Base-by-base conservation (phyloP, 139 green algal genomes). In the Chlamydomonas sp. region DNA sequence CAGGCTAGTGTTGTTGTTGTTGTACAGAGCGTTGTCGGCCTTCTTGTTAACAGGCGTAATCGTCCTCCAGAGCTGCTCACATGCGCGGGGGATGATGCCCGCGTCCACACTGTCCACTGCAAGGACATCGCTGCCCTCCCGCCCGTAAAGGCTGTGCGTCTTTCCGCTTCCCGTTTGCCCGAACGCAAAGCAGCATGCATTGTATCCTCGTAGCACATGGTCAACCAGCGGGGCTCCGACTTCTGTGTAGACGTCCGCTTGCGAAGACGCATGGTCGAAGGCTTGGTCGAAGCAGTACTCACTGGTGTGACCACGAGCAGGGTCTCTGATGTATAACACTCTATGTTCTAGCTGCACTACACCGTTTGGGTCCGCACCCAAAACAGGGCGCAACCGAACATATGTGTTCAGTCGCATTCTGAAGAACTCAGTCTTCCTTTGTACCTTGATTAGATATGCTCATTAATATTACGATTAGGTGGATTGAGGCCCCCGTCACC, bases 151-250 rank as follows among this genome's bases (percentile, higher is more conserved):
- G 58, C 74, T 90, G 80, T 90, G 89, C 2, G 93, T 94, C 86
- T 95, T 95, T 6, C 93, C 93, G 57, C 79, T 90, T 49, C 93
- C 91, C 10, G 93, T 95, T 67, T 95, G 93, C 1, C 93, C 93
- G 67, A 94, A 95, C 4, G 92, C 92, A 76, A 95, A 91, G 64
- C 78, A 89, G 87, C 92, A 95, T 0, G 90, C 89, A n/a, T 93
- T 93, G 89, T 93, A 95, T 12, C 92, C 92, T 49, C 89, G 62
- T 77, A 91, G 63, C 2, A 84, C 90, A 69, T 91, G 87, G 62
- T 93, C 84, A 61, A 20, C 63, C 68, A 87, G 61, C 5, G 82
- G 82, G 58, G 59, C 60, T 18, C 78, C 85, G 61, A 90, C 72
- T 15, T 80, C 77, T 1, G 76, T n/a, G 63, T 89, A 89, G 4